Base-by-base conservation (phyloP, 768 basidiomycete genomes). In the Artomyces pyxidatus region DNA sequence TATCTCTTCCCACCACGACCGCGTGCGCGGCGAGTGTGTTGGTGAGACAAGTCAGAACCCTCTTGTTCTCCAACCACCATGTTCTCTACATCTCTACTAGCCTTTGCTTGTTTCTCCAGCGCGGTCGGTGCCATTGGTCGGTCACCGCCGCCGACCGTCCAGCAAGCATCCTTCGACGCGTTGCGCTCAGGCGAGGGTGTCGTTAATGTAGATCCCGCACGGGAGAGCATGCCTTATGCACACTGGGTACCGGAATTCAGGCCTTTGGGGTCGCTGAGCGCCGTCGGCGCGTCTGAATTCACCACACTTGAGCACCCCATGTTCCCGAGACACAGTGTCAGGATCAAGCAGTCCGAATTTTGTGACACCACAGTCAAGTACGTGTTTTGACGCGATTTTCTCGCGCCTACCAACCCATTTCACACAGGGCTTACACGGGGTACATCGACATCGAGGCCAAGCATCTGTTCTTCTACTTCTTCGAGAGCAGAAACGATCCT, bases 391-490 rank as follows among this genome's bases (percentile, higher is more conserved):
- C 32, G 14, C 17, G 32, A 21, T 11, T 28, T n/a, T 9, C 12
- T 29, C 19, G 5, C 6, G 22, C 28, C 25, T 27, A n/a, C 16
- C 8, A 27, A 4, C 14, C 19, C 40, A 28, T 2, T 2, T 14
- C 17, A 17, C 32, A 3, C 32, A 81, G 78, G 19, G 65, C 73
- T 0, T 85, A 79, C 59, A 81, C 81, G 0, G 83, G 83, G 9
- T 84, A 84, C 55, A 80, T 85, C 45, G 82, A 84, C 51, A 71
- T 81, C 41, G 68, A 78, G 59, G 78, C 80, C 17, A 75, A 80
- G 47, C 81, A 82, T 53, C 46, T 83, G 37, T 82, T 81, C 64
- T 85, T 86, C 67, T 84, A 84, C 61, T 77, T 76, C 61, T 76
- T 76, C 55, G 74, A 76, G 55, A 69, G 67, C 29, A 56, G 74